phyloP scores from a whole-genome alignment of 352 stramenopile genomes.

The Pythium myriotylum region DNA sequence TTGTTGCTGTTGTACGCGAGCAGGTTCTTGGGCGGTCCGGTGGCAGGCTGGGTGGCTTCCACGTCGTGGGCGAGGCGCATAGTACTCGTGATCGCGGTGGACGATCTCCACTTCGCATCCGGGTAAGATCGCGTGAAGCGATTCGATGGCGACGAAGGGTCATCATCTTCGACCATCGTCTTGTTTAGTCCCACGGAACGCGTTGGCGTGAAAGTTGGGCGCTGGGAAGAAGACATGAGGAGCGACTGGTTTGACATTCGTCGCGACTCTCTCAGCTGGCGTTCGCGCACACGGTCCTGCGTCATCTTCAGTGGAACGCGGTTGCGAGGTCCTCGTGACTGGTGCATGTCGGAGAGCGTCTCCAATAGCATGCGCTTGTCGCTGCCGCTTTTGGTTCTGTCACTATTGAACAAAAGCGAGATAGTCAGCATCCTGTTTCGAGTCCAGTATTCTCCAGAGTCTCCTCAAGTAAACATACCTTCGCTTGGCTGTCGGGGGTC shows the following conservation, averaged over 20 bases:
- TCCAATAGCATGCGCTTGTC: slow-evolving; percentile 31
- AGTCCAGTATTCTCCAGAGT: too few relatives aligned
- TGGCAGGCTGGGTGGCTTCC: not conserved
- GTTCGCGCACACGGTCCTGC: slow-evolving; percentile 27
- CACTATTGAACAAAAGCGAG: not conserved
- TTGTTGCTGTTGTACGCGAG: slow-evolving; percentile 32
- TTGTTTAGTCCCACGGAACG: slow-evolving; percentile 9
- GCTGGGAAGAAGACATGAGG: not conserved
- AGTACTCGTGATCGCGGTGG: slow-evolving; percentile 25
- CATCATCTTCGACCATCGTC: slow-evolving; percentile 1
- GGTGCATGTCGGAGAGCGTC: slow-evolving; percentile 29
- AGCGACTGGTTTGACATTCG: slow-evolving; percentile 3
- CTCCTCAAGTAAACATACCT: slow-evolving; percentile 6
- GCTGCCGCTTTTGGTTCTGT: not conserved
- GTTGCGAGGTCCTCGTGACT: slow-evolving; percentile 9
- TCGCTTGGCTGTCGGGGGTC: not conserved
- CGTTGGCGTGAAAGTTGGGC: not conserved
- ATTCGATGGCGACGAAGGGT: slow-evolving; percentile 1
- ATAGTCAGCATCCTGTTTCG: too few relatives aligned
- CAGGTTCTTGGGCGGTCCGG: slow-evolving; percentile 18
- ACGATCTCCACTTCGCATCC: slow-evolving; percentile 28
- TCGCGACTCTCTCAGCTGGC: slow-evolving; percentile 18
- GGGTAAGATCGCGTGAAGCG: slow-evolving; percentile 24
- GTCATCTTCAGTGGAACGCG: slow-evolving; percentile 28
- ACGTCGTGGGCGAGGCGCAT: slow-evolving; percentile 23